Conservation (phyloP, 1,284 basidiomycete species). For the Entoloma clypeatum region DNA sequence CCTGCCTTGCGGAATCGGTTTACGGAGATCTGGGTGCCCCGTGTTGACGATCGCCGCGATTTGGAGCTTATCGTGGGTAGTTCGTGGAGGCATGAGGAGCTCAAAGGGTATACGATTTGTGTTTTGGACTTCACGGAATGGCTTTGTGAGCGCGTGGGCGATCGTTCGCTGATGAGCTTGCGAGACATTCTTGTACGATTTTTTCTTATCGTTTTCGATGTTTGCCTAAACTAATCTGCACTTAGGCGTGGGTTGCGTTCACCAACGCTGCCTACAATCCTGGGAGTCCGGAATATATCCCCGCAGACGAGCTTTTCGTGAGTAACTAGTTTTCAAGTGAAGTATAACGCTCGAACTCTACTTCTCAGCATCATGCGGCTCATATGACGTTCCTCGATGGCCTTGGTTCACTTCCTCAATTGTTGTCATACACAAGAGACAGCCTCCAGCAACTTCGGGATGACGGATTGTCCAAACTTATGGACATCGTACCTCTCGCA, state of each 20-base stretch:
- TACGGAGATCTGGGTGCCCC: slow-evolving; percentile 99
- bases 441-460: slow-evolving; percentile 46
- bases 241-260: slow-evolving; percentile 92
- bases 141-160: slow-evolving; percentile 67
- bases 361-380: slow-evolving; percentile 76
- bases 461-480: slow-evolving; percentile 46
- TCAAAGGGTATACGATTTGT: slow-evolving; percentile 57
- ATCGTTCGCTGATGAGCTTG: slow-evolving; percentile 69
- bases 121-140: slow-evolving; percentile 84
- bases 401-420: slow-evolving; percentile 71
- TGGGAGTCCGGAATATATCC: slow-evolving; percentile 35
- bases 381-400: slow-evolving; percentile 87
- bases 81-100: slow-evolving; percentile 62
- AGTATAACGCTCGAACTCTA: slow-evolving; percentile 1
- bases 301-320: slow-evolving; percentile 64
- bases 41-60: slow-evolving; percentile 75
- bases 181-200: slow-evolving; percentile 83
- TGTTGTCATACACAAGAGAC: slow-evolving; percentile 50
- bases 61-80: slow-evolving; percentile 76
- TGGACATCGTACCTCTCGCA: slow-evolving; percentile 48
- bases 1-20: slow-evolving; percentile 97
- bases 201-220: slow-evolving; percentile 1
- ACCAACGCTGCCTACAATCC: slow-evolving; percentile 60
- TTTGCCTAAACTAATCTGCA: slow-evolving; percentile 14
- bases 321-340: slow-evolving; percentile 31